Percentiles rank a stretch among this genome's conserved stretches.
Conservation (phyloP, 2,329 filamentous ascomycete species). For the Neonectria magnoliae region DNA sequence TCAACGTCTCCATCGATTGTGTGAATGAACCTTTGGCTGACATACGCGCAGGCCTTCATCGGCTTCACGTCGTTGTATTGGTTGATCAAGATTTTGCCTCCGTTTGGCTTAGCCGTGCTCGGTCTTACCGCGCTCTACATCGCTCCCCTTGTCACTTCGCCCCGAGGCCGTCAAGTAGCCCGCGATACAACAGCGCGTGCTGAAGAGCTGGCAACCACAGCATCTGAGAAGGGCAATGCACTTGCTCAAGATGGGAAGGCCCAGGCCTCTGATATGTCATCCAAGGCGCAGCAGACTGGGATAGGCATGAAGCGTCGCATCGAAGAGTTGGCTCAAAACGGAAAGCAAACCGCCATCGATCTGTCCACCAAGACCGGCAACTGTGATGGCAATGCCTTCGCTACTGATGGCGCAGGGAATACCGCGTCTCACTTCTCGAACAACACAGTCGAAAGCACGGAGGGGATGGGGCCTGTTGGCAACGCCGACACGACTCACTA, state of each 20-base stretch:
- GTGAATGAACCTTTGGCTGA: neutral
- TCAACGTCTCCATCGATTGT: rapidly evolving
- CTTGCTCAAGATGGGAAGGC: conserved; percentile 26
- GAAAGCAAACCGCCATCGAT: conserved; percentile 19
- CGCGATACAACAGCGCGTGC: conserved; percentile 25
- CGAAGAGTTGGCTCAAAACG: conserved; percentile 10
- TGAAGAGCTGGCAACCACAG: conserved; percentile 21
- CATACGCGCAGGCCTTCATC: conserved; percentile 14
- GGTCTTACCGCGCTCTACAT: conserved; percentile 25
- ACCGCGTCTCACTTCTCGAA: neutral
- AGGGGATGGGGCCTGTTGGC: neutral
- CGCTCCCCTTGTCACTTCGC: conserved; percentile 30
- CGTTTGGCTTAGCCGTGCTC: conserved; percentile 29
- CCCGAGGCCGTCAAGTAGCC: conserved; percentile 20
- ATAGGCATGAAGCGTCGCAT: neutral
- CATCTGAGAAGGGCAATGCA: conserved; percentile 24
- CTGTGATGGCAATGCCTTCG: neutral
- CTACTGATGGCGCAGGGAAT: neutral
- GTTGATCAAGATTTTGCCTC: conserved; percentile 27
- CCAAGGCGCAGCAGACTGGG: conserved; percentile 23
- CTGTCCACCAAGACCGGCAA: neutral
- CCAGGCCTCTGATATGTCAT: conserved; percentile 22
- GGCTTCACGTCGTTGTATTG: conserved; percentile 19
- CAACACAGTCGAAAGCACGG: neutral
- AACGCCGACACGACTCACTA: neutral